Percentiles rank a stretch among this genome's conserved stretches.
Conservation (phyloP, 768 basidiomycete genomes). For the Pleurotus giganteus region DNA sequence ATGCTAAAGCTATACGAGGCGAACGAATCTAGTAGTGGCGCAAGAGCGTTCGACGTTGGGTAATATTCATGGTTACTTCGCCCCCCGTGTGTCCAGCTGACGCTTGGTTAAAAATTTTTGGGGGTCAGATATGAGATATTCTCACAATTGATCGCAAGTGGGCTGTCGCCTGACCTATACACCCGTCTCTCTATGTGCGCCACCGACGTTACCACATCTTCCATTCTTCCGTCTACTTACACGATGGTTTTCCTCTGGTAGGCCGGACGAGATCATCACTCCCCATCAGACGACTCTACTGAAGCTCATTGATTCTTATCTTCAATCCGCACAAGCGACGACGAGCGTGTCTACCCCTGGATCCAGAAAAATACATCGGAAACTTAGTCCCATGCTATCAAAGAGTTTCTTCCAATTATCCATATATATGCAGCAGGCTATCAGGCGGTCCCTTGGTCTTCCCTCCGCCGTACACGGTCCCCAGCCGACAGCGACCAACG, state of each 20-base stretch:
- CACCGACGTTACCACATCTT: slow-evolving; percentile 10
- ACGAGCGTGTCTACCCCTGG: slow-evolving; percentile 27
- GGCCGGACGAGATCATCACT: slow-evolving; percentile 69
- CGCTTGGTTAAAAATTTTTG: slow-evolving; percentile 1
- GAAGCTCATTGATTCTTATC: slow-evolving; percentile 83
- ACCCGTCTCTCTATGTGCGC: slow-evolving; percentile 59
- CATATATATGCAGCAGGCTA: slow-evolving; percentile 51
- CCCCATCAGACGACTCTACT: slow-evolving; percentile 87
- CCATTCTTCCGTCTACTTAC: slow-evolving; percentile 12
- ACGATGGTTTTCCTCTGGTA: slow-evolving; percentile 4
- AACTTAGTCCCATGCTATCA: slow-evolving; percentile 59
- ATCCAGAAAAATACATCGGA: slow-evolving; percentile 35
- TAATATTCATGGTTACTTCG: slow-evolving; percentile 27
- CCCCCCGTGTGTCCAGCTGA: slow-evolving; percentile 3
- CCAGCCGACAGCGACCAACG: not conserved
- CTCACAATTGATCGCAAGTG: slow-evolving; percentile 58
- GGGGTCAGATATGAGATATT: slow-evolving; percentile 60
- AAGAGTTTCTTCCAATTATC: slow-evolving; percentile 60
- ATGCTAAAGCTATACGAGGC: slow-evolving; percentile 72
- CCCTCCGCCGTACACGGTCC: slow-evolving; percentile 9
- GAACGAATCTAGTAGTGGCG: slow-evolving; percentile 61
- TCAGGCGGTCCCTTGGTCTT: slow-evolving; percentile 44
- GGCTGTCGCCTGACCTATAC: slow-evolving; percentile 60
- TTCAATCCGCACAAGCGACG: slow-evolving; percentile 51
- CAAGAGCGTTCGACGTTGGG: slow-evolving; percentile 77